These are phyloP conservation scores for Ramaria sp. DNA, from an alignment of 768 basidiomycete species.

Conservation along the genomic window DNA sequence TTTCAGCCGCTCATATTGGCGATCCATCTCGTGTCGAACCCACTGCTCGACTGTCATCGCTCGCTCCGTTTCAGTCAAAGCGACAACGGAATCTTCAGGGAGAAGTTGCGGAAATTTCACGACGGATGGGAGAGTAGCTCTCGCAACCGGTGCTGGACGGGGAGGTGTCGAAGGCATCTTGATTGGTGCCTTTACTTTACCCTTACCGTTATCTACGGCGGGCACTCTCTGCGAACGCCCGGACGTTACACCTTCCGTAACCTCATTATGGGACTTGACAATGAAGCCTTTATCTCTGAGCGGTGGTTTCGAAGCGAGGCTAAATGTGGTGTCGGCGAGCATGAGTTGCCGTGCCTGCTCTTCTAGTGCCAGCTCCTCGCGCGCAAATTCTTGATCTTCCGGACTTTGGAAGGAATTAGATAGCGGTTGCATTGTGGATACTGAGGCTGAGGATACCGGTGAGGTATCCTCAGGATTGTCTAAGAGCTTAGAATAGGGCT, in stretches of 20 bases:
- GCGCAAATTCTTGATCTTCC: slow-evolving; percentile 1
- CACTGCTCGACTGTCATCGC: slow-evolving; percentile 78
- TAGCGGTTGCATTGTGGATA: background rate
- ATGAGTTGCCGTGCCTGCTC: background rate
- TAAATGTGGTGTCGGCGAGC: background rate
- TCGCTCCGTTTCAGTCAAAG: slow-evolving; percentile 54
- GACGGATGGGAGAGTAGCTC: background rate
- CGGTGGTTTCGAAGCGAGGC: background rate
- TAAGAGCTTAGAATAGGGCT: background rate
- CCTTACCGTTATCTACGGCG: background rate
- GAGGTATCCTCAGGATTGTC: background rate
- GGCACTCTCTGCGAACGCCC: background rate
- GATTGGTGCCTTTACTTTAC: background rate
- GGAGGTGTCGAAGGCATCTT: background rate
- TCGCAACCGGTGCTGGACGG: background rate
- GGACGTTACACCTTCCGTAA: background rate
- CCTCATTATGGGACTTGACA: background rate
- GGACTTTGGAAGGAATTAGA: background rate
- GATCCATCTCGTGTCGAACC: slow-evolving; percentile 64
- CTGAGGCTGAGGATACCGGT: background rate
- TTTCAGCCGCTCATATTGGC: slow-evolving; percentile 51
- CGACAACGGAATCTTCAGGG: slow-evolving; percentile 10
- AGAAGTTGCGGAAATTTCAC: background rate
- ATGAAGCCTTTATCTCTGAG: background rate
- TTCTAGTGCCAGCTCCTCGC: slow-evolving; percentile 1